Evolutionary conservation across 345 rosid genomes (phyloP).

Genomic region (Aegle marmelos): DNA sequence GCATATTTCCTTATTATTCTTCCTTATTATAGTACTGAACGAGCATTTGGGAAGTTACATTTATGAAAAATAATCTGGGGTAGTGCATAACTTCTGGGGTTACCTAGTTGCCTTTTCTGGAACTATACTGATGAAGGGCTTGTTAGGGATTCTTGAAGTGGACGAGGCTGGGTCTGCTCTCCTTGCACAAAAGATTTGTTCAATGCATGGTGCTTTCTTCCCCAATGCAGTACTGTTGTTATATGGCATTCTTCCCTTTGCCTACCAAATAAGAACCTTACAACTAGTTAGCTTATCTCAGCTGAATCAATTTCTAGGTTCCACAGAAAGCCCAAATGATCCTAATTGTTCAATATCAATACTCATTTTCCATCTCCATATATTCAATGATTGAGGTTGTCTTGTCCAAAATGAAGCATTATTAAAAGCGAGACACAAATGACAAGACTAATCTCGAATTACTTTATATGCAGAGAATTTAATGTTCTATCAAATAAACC

Average conservation of each 20-base stretch:
- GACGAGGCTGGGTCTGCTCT: neutral
- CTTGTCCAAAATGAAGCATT: neutral
- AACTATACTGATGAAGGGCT: neutral
- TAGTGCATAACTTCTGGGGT: neutral
- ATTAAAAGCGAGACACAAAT: neutral
- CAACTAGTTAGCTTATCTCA: neutral
- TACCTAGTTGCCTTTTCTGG: neutral
- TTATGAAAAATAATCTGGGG: neutral
- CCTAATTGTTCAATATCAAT: neutral
- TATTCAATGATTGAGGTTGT: neutral
- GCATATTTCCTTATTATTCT: conserved; percentile 9
- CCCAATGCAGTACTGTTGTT: neutral
- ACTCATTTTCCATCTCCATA: neutral
- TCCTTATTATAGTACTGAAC: conserved; percentile 8
- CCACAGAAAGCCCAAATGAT: neutral
- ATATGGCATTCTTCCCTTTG: neutral
- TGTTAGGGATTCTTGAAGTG: neutral
- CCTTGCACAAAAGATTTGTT: neutral
- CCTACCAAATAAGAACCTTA: neutral
- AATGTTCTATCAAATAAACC: neutral
- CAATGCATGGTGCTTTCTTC: neutral
- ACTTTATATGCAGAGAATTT: neutral
- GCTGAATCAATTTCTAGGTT: neutral
- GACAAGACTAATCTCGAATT: neutral
- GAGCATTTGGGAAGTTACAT: neutral